A percentile compares a stretch with the other conserved stretches of the same genome.
Conservation (phyloP, 495 filamentous ascomycete genomes). For the Hypoxylon perforatum region DNA sequence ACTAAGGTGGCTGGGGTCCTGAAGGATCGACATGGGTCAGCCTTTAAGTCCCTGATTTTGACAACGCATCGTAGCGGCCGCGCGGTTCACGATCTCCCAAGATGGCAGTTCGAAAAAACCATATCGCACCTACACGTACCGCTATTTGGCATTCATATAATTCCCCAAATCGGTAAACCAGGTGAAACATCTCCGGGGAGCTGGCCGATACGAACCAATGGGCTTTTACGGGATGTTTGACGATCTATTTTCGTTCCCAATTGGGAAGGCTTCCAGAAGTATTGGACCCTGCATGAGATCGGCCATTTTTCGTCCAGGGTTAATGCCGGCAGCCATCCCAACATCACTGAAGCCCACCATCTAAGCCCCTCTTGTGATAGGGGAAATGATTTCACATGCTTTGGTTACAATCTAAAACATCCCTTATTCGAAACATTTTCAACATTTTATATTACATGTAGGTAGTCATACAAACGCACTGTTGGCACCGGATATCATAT, state of each 20-base stretch:
- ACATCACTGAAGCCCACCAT: neutral
- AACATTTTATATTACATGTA: constrained; percentile 28
- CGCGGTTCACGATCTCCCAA: constrained; percentile 15
- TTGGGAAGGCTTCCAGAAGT: constrained; percentile 24
- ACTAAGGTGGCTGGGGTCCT: constrained; percentile 5
- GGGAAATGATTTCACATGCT: constrained; percentile 4
- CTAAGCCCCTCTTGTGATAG: neutral
- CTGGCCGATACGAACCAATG: neutral
- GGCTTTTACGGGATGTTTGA: neutral
- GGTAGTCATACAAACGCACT: constrained; percentile 17
- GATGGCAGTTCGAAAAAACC: constrained; percentile 7
- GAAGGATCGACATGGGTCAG: constrained; percentile 30
- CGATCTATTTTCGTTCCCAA: neutral
- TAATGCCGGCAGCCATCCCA: neutral
- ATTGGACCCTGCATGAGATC: constrained; percentile 25
- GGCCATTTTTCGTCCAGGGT: constrained; percentile 5
- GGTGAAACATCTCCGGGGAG: neutral
- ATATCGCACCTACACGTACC: neutral
- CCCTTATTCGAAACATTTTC: neutral
- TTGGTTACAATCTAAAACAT: neutral
- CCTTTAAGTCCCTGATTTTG: constrained; percentile 19
- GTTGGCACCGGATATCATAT: constrained; percentile 7
- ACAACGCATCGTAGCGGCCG: constrained; percentile 30
- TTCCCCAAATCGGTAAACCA: neutral
- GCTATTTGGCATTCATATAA: neutral